Evolutionary conservation across 2,329 filamentous ascomycete genomes (phyloP), one percentile per base, ranked within the genome.

Genomic region (Ceratocystis colombiana): DNA sequence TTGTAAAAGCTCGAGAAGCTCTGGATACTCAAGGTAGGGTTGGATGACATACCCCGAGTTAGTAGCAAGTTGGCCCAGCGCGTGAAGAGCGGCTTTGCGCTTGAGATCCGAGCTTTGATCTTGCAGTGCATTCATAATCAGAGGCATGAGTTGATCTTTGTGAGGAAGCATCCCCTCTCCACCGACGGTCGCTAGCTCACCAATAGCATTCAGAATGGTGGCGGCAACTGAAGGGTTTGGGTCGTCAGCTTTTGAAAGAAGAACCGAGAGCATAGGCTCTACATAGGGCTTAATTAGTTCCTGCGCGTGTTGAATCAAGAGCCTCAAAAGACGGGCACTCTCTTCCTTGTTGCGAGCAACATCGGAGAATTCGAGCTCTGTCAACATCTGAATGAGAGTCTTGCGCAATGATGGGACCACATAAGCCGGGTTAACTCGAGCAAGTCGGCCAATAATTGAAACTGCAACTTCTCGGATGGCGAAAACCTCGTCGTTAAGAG

Each of bases 21-120:
- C 88, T 0, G 95, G 94, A 71, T 97, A 96, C 68, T 99, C 92
- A 61, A 93, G 81, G 72, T 99, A 99, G 0, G 95, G 95, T 66
- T 92, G 86, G 68, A 99, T 97, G 64, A 99, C 95, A 76, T 99
- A 99, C 71, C 95, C 94, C 12, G 92, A 94, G 75, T 96, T 97
- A 73, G 91, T 96, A 5, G 94, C 91, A 65, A 99, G 79, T 73
- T 97, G 92, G 22, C 93, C 93, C 0, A 99, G 81, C 0, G 94
- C 94, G 70, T 89, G 89, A 41, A 99, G 80, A 2, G 94, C 93
- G 5, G 95, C 90, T 75, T 96, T 92, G 66, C 94, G 86, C 76
- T 97, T 97, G 59, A 86, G 81, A 61, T 90, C 87, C 2, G 93
- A 96, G 70, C 90, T 91, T 71, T 97, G 87, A 73, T 99, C 94